Evolutionary conservation across 768 basidiomycete genomes (phyloP), one percentile per base, ranked within the genome.

Genomic region (Ramaria rubella): DNA sequence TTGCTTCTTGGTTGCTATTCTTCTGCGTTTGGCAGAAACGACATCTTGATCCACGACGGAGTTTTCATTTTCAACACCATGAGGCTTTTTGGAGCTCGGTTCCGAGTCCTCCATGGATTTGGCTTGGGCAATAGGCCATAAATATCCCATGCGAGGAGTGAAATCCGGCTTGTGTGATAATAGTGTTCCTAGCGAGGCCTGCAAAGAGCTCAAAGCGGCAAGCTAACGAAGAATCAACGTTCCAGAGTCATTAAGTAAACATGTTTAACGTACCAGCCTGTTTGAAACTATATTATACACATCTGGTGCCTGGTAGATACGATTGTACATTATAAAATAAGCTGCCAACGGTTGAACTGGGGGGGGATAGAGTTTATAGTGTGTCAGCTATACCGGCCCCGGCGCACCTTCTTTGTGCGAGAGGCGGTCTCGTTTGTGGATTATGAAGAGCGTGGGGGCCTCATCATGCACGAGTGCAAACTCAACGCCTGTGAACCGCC

Each of bases 311-410:
- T 90, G 89, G 67, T 94, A 94, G 60, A 94, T 90, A 60, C 88
- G 83, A 66, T 87, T 88, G 71, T 93, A 86, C 73, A 91, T 80
- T 65, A 94, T 82, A 66, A 92, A 94, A 69, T 92, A 94, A 8
- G 84, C 86, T 17, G 86, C 87, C 58, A 93, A 70, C 3, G 90
- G 85, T 58, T 77, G 78, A 46, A 86, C 92, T 93, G 30, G 52
- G 21, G 29, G 27, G 21, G 61, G 50, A 36, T 46, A 66, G n/a
- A 30, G 24, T 48, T 27, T n/a, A 23, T 14, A 12, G 17, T 45
- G 15, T 24, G 42, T 14, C 17, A 23, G 14, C 3, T 38, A 51
- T 19, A 26, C 49, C 63, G 21, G 50, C 51, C 49, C 43, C 5
- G 30, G 21, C 42, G 65, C 80, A 90, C 92, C 87, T 79, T 92